phyloP scores from a whole-genome alignment of 345 rosid genomes.

The Corchorus capsularis region DNA sequence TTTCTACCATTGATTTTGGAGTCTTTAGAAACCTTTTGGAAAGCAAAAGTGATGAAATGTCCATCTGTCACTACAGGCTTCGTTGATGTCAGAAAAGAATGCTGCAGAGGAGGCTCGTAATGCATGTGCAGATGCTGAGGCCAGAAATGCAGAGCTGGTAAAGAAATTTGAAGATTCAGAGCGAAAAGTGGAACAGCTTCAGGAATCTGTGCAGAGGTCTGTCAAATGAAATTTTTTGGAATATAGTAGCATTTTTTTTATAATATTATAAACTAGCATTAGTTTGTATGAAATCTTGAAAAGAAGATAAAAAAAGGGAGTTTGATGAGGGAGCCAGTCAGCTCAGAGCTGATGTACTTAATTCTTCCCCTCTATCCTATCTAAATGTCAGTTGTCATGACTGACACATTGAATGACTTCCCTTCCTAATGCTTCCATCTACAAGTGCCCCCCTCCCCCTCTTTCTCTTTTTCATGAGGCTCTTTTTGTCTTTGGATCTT shows the following conservation, averaged over 20 bases:
- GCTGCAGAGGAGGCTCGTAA: conserved; percentile 65
- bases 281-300: conserved; percentile 1
- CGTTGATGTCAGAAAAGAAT: conserved; percentile 64
- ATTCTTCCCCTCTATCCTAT: conserved; percentile 1
- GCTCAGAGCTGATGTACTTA: neutral
- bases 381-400: conserved; percentile 2
- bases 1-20: neutral
- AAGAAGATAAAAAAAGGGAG: neutral
- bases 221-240: conserved; percentile 26
- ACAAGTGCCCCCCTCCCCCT: neutral
- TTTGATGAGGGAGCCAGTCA: neutral
- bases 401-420: neutral
- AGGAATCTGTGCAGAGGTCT: conserved; percentile 94
- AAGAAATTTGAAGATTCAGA: conserved; percentile 81
- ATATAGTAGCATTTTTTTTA: neutral
- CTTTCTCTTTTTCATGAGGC: neutral
- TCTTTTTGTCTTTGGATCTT: neutral
- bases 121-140: conserved; percentile 61
- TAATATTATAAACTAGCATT: neutral
- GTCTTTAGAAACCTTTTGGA: neutral
- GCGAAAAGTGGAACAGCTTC: conserved; percentile 83
- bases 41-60: neutral
- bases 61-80: conserved; percentile 47
- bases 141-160: conserved; percentile 64
- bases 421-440: neutral